Conservation (phyloP, 306 rosid species). For the Fragaria ananassa region DNA sequence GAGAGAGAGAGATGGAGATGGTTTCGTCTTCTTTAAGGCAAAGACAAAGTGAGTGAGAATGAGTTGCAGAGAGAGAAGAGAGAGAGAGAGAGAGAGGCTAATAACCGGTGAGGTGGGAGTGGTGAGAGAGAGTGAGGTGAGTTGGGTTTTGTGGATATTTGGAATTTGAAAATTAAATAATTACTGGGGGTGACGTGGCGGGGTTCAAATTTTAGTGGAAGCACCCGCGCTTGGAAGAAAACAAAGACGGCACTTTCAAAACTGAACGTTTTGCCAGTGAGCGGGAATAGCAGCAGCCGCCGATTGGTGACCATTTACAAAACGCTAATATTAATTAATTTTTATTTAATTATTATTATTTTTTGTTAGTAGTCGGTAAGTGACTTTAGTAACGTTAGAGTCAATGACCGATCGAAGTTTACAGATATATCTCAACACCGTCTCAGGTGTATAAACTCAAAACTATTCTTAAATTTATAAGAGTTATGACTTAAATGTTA, state of each 20-base stretch:
- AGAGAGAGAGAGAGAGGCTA: slow-evolving; percentile 25
- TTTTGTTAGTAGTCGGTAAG: too few relatives aligned
- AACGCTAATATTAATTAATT: not conserved
- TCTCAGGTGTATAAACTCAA: too few relatives aligned
- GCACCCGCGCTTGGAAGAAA: slow-evolving; percentile 34
- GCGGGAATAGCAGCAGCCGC: slow-evolving; percentile 85
- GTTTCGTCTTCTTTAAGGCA: slow-evolving; percentile 88
- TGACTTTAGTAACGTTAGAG: too few relatives aligned
- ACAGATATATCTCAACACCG: too few relatives aligned
- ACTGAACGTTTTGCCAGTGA: slow-evolving; percentile 35
- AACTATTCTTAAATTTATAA: too few relatives aligned
- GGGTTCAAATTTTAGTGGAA: slow-evolving; percentile 24
- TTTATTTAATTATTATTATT: not conserved
- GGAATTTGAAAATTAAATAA: slow-evolving; percentile 12
- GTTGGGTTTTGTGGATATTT: slow-evolving; percentile 14
- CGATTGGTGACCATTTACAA: slow-evolving; percentile 17
- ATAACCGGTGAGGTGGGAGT: slow-evolving; percentile 28
- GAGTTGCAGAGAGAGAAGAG: slow-evolving; percentile 37
- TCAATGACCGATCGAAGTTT: too few relatives aligned
- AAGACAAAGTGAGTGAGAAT: slow-evolving; percentile 20
- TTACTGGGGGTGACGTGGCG: slow-evolving; percentile 30
- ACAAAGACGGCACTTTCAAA: slow-evolving; percentile 26
- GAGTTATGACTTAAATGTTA: too few relatives aligned
- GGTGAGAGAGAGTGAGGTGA: slow-evolving; percentile 7
- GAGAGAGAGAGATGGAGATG: slow-evolving; percentile 32